Base-by-base conservation (phyloP, 2,329 filamentous ascomycete genomes). In the Pseudofabraea citricarpa region DNA sequence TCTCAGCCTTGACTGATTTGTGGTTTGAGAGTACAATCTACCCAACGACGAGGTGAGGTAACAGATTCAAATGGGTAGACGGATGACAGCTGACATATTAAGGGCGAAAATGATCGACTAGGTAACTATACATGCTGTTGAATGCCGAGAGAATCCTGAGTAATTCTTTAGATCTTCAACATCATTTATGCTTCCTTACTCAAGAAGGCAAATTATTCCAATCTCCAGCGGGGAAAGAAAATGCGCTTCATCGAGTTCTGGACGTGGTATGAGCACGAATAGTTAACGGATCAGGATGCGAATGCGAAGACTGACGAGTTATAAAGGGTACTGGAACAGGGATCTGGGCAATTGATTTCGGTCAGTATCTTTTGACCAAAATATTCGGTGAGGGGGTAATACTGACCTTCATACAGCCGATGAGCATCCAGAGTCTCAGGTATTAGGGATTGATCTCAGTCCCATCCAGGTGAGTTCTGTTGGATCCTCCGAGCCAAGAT, bases 401-500 rank as follows among this genome's bases (percentile, higher is more conserved):
- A 15, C 27, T 31, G 9, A 31, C 3, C 2, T 32, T 32, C 3
- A 15, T 32, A 27, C 24, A 32, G 29, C 29, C 29, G 29, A 32
- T 32, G 29, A 32, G 18, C 8, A 32, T 32, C 29, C 29, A 32
- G 29, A 32, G 13, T 10, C 57, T 6, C 36, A 50, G 36, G 57
- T 62, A 5, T 51, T 54, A 19, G 57, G 53, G 21, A 58, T 49
- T 27, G 56, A 62, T 31, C 48, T 62, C 8, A 59, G 57, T 4
- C 56, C 55, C 6, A 59, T 62, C 36, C 57, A 62, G 41, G 56
- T 59, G 2, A 64, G 64, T 7, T 72, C 71, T 57, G 9, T 5
- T 16, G 18, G 8, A 32, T n/a, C 3, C 29, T 29, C 29, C n/a
- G 18, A 32, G n/a, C 18, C 7, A n/a, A 32, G 13, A 2, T 2